phyloP scores from a whole-genome alignment of 306 rosid genomes.

The Phaseolus lunatus region DNA sequence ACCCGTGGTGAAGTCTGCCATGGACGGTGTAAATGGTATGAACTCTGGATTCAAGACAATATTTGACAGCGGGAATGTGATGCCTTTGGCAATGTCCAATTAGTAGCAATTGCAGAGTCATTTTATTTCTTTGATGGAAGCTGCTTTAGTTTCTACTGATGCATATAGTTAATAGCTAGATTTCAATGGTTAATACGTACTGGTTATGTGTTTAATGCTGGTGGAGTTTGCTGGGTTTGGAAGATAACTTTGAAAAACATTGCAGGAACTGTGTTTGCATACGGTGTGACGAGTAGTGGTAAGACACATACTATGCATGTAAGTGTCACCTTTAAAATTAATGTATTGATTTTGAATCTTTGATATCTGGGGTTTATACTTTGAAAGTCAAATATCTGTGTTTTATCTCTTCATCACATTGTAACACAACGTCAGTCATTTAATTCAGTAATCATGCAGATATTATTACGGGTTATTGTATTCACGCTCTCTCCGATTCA shows the following conservation, averaged over 20 bases:
- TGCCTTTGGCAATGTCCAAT: constrained; percentile 5
- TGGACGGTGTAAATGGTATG: constrained; percentile 98
- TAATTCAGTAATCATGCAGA: not conserved
- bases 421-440: constrained; percentile 28
- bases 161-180: constrained; percentile 34
- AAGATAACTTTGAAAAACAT: constrained; percentile 48
- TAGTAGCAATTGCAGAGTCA: not conserved
- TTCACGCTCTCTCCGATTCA: not conserved
- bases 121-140: constrained; percentile 34
- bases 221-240: constrained; percentile 39
- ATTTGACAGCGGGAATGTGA: constrained; percentile 30
- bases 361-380: constrained; percentile 23
- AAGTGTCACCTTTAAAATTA: constrained; percentile 50
- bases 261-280: constrained; percentile 99
- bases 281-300: constrained; percentile 99
- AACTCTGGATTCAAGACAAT: constrained; percentile 12
- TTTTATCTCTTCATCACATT: constrained; percentile 23
- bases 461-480: not conserved
- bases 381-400: not conserved
- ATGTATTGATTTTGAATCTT: constrained; percentile 12
- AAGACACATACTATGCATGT: constrained; percentile 99
- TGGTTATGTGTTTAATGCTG: constrained; percentile 29
- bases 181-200: constrained; percentile 34
- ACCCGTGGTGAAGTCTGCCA: constrained; percentile 93
- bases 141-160: constrained; percentile 28